Conservation (phyloP, 306 rosid species). For the Quercus rubra region DNA sequence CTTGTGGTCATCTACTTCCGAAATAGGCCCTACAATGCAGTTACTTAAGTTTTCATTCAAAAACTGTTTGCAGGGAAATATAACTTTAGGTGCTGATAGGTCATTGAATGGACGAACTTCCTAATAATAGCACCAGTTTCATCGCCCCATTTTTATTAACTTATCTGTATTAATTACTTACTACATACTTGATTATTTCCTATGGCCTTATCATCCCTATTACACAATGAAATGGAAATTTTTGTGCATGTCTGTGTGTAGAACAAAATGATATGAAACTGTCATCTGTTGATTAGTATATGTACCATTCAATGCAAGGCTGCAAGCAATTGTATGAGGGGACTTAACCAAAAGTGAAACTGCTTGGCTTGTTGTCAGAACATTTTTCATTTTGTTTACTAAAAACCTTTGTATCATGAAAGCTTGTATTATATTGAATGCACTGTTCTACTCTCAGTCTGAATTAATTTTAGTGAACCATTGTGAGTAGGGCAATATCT, state of each 20-base stretch:
- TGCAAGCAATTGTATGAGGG: not conserved
- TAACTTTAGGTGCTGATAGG: not conserved
- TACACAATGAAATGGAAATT: not conserved
- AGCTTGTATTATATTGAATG: not conserved
- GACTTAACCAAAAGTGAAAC: not conserved
- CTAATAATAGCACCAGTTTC: not conserved
- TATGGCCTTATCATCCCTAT: not conserved
- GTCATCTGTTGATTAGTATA: not conserved
- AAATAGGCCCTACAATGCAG: too few species aligned
- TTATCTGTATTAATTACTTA: not conserved
- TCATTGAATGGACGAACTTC: not conserved
- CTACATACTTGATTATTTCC: not conserved
- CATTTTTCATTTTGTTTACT: not conserved
- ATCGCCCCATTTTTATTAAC: not conserved
- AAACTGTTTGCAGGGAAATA: not conserved
- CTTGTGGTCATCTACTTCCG: too few species aligned
- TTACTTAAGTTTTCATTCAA: not conserved
- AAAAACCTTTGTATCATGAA: not conserved
- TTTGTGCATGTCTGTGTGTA: not conserved
- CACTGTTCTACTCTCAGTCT: not conserved
- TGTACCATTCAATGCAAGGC: not conserved
- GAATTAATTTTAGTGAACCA: not conserved
- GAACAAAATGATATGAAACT: not conserved
- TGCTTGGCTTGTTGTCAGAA: not conserved
- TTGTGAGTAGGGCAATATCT: not conserved